A percentile compares a stretch with the other conserved stretches of the same genome.
Conservation (phyloP, 2,329 filamentous ascomycete genomes). For the Neocucurbitaria cava region DNA sequence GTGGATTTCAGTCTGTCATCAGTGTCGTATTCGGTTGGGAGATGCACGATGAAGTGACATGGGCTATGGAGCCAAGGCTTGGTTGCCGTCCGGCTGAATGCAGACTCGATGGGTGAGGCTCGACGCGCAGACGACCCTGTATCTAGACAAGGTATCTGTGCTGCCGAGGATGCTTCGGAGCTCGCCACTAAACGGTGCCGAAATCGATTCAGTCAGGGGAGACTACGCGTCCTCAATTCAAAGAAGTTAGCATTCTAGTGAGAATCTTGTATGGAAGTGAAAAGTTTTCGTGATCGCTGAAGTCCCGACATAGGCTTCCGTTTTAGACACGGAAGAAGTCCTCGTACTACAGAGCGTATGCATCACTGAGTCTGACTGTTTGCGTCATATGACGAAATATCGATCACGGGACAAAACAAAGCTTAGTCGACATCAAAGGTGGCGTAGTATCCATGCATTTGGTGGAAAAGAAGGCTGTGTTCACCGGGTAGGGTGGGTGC, state of each 20-base stretch:
- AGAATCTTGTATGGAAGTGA: neutral
- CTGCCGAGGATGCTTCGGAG: neutral
- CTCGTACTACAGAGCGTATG: neutral
- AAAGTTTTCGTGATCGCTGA: neutral
- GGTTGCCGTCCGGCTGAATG: slow-evolving; percentile 35
- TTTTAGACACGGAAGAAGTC: neutral
- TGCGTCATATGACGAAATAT: neutral
- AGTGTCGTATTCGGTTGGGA: neutral
- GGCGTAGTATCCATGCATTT: neutral
- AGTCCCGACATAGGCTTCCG: neutral
- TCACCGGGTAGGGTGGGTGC: slow-evolving; percentile 3
- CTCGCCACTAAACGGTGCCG: slow-evolving; percentile 6
- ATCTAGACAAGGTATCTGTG: slow-evolving; percentile 1
- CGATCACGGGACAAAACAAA: neutral
- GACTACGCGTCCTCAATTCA: slow-evolving; percentile 35
- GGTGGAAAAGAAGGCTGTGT: neutral
- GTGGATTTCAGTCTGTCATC: slow-evolving; percentile 3
- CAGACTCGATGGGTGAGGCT: slow-evolving; percentile 26
- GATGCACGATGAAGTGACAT: slow-evolving; percentile 1
- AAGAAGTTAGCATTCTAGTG: slow-evolving; percentile 4
- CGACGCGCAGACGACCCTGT: slow-evolving; percentile 16
- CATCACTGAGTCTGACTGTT: neutral
- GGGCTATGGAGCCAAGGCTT: slow-evolving; percentile 3
- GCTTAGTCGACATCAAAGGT: neutral
- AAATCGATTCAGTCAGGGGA: slow-evolving; percentile 2